Evolutionary conservation across 345 rosid genomes (phyloP), one percentile per base, ranked within the genome.

Genomic region (Nasturtium officinale): DNA sequence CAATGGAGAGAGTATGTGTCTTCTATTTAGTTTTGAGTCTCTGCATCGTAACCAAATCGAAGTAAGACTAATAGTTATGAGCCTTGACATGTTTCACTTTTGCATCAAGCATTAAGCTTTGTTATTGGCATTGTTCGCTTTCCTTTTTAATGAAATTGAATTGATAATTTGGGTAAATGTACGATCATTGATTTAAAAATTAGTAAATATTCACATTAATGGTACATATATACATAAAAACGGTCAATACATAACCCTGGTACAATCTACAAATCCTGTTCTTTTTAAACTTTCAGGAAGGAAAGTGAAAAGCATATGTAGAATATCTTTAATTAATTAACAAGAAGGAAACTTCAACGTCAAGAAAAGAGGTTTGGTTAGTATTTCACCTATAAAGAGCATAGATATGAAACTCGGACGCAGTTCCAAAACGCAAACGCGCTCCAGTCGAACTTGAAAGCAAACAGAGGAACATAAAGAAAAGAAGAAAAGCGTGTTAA

Each of bases 341-440:
- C 58, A 58, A 66, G 35, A 74, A 48, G 54, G 59, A 23, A 66
- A 58, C 54, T 58, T 50, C 73, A 58, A 29, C 67, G 35, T 66
- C 45, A 66, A 38, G 25, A 23, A 74, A 58, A 48, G 20, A 58
- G 61, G 10, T 59, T 28, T 6, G 21, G 72, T 59, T 75, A 59
- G 68, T 59, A 17, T 30, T 38, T 59, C 38, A 59, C 61, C 33
- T 48, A 66, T 65, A 57, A 35, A 35, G 17, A 64, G 6, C 50
- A 74, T 10, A 37, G 18, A 48, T 40, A 29, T 47, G 67, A 67
- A 58, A 51, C 73, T 42, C 5, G 1, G 73, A 59, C 61, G 55
- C 68, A 40, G 46, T 40, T 59, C 68, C 29, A 21, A 60, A 75
- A 60, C 69, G 69, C 57, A 75, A 67, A 67, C 23, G 68, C 67